Evolutionary conservation across 2,329 filamentous ascomycete species (phyloP), one percentile per base, ranked within the genome.

Genomic region (Penicillium sp.): DNA sequence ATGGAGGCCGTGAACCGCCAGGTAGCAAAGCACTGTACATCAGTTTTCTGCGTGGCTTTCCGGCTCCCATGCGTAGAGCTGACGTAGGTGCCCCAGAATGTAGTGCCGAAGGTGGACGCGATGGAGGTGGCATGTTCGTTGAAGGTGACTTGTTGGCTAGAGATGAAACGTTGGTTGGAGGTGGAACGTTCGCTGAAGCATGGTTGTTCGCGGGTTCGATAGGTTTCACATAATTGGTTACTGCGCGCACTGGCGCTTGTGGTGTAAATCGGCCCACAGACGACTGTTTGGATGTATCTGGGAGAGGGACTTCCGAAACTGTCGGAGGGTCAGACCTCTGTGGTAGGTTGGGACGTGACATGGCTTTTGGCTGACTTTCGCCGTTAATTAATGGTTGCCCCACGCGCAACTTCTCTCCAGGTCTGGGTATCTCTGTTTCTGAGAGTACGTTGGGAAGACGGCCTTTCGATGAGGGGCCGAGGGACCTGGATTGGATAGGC

Each of bases 1-100:
- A 45, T 37, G 58, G 45, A 16, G 55, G 61, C 26, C 63, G 58
- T 30, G 60, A 53, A 26, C 61, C 56, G 9, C 54, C 36, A 10
- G 72, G 70, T 22, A 76, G 57, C 31, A 76, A 58, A 22, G 72
- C 73, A 50, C 66, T 67, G 57, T 77, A 78, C 69, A 78, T 74
- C 30, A 79, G 54, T 54, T 78, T 78, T n/a, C 64, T 73, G 14
- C 76, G 72, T 8, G 75, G 74, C 47, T 73, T 75, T 33, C 66
- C 64, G 16, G 58, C 62, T 1, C 66, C 61, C 22, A 77, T 63
- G 14, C 69, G 69, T 53, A 76, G 65, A 2, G 65, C 64, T 14
- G 67, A 71, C 17, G 58, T 49, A 10, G 63, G 62, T 7, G 49
- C 19, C 4, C 61, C 58, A 35, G 61, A 22, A 8, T 10, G 10